phyloP scores from a whole-genome alignment of 2,329 filamentous ascomycete species.

The Hypoxylon rubiginosum region DNA sequence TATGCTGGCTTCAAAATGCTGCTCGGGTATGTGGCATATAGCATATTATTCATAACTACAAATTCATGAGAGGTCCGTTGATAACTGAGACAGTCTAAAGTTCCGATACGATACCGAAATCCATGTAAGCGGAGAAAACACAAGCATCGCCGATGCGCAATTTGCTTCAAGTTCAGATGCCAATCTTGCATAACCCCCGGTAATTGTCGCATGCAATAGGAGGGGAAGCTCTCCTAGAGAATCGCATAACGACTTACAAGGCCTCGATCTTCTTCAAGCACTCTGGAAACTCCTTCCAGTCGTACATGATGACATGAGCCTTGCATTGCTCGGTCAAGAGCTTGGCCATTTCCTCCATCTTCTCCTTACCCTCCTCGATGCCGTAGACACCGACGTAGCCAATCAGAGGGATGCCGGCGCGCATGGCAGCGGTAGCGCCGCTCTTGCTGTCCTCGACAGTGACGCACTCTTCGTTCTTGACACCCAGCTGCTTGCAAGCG shows the following conservation, averaged over 20 bases:
- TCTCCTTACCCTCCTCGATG: constrained; percentile 59
- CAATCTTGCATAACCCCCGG: constrained; percentile 18
- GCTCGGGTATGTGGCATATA: constrained; percentile 15
- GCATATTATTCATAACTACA: constrained; percentile 5
- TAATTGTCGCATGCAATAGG: constrained; percentile 6
- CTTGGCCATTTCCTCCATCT: constrained; percentile 70
- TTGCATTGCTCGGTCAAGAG: constrained; percentile 63
- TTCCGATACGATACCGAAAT: constrained; percentile 18
- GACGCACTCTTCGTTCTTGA: constrained; percentile 74
- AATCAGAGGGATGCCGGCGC: constrained; percentile 77
- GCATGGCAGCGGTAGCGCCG: constrained; percentile 76
- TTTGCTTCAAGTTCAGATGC: constrained; percentile 15
- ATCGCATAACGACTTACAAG: constrained; percentile 45
- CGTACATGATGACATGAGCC: constrained; percentile 64
- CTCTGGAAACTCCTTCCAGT: constrained; percentile 59
- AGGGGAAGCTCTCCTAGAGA: constrained; percentile 14
- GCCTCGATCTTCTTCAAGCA: constrained; percentile 55
- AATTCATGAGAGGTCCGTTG: constrained; percentile 19
- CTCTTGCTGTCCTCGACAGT: constrained; percentile 82
- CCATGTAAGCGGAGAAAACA: constrained; percentile 10
- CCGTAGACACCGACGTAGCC: constrained; percentile 75
- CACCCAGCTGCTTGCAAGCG: constrained; percentile 75
- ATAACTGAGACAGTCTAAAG: constrained; percentile 3
- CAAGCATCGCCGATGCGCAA: constrained; percentile 17
- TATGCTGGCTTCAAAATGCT: constrained; percentile 12